These are phyloP conservation scores for Ustilago sp. DNA, from an alignment of 1,284 basidiomycete genomes.

Conservation along the genomic window DNA sequence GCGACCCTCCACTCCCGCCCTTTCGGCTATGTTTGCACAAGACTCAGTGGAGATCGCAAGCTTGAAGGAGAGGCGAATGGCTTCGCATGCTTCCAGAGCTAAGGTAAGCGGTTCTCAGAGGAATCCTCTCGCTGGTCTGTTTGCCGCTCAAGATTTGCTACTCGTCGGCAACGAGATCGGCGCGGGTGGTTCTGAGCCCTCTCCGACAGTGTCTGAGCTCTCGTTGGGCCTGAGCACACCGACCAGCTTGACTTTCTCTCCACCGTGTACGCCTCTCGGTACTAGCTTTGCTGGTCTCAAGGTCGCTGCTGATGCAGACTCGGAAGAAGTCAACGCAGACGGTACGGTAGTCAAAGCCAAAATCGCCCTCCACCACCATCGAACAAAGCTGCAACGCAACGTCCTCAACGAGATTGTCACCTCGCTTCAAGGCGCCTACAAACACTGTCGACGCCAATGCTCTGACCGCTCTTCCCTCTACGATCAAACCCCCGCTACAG, in stretches of 20 bases:
- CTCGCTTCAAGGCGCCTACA: conserved; percentile 22
- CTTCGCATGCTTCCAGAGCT: conserved; percentile 1
- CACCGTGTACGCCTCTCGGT: conserved; percentile 1
- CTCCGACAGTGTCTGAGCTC: conserved; percentile 10
- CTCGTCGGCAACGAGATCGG: neutral
- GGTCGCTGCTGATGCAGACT: too few relatives aligned
- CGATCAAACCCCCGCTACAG: neutral
- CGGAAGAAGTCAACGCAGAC: neutral
- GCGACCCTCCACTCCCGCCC: neutral
- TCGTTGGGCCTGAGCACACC: conserved; percentile 2
- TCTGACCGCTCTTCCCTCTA: neutral
- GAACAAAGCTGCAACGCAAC: conserved; percentile 31
- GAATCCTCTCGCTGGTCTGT: conserved; percentile 10
- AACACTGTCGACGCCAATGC: conserved; percentile 24
- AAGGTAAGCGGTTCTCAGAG: neutral
- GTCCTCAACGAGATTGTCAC: conserved; percentile 27
- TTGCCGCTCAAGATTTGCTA: neutral
- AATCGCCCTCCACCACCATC: conserved; percentile 28
- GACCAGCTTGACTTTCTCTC: conserved; percentile 7
- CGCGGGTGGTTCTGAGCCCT: neutral
- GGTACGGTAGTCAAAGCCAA: conserved; percentile 10
- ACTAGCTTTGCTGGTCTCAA: neutral
- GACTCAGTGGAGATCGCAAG: conserved; percentile 1
- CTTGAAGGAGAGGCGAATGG: conserved; percentile 17
- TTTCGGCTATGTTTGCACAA: neutral